phyloP scores from a whole-genome alignment of 176 grass and related monocot species.

The Cocos nucifera region DNA sequence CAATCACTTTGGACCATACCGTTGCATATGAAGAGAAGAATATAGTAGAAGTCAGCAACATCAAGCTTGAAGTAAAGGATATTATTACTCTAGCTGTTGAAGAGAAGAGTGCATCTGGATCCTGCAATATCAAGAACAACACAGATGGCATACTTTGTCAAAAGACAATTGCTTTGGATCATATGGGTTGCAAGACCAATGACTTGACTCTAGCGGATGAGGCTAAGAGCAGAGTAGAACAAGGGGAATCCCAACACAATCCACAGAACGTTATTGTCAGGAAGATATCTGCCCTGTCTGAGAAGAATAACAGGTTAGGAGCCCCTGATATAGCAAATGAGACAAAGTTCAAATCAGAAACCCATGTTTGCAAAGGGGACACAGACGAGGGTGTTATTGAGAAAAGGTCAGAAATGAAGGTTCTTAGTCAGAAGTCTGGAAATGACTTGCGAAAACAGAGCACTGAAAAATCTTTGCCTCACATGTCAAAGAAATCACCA shows the following conservation, averaged over 20 bases:
- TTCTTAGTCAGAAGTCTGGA: constrained; percentile 26
- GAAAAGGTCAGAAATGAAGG: constrained; percentile 39
- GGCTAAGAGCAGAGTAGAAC: constrained; percentile 24
- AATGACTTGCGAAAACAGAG: constrained; percentile 32
- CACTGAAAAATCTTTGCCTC: constrained; percentile 41
- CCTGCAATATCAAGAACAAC: background rate
- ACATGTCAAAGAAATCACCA: constrained; percentile 45
- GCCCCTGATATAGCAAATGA: constrained; percentile 31
- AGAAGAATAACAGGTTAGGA: constrained; percentile 42
- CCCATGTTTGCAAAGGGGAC: constrained; percentile 21
- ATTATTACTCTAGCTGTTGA: constrained; percentile 38
- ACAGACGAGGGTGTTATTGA: constrained; percentile 31
- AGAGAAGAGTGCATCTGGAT: constrained; percentile 27
- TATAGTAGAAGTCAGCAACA: constrained; percentile 52
- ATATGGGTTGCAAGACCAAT: constrained; percentile 21
- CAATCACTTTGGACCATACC: constrained; percentile 33
- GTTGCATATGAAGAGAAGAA: constrained; percentile 92
- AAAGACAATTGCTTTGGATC: constrained; percentile 20
- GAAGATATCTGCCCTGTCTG: constrained; percentile 27
- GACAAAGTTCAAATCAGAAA: constrained; percentile 46
- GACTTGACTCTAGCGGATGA: constrained; percentile 18
- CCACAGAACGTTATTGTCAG: constrained; percentile 23
- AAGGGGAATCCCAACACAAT: constrained; percentile 13
- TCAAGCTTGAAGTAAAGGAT: constrained; percentile 43
- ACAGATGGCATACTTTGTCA: constrained; percentile 8